Conservation (phyloP, 768 basidiomycete species). For the Hygrocybe punicea region DNA sequence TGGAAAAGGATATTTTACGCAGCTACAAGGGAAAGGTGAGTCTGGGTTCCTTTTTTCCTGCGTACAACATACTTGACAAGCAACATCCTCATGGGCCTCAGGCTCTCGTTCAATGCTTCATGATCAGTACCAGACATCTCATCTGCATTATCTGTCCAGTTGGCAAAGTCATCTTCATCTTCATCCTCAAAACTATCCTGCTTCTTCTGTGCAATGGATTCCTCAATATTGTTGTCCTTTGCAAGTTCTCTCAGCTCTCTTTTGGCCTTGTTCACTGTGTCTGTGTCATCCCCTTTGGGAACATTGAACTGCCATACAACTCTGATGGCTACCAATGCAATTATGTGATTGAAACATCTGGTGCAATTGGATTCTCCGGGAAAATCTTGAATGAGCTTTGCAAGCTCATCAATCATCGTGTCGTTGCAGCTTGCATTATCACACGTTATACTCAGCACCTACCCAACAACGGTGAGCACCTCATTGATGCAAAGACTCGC, state of each 20-base stretch:
- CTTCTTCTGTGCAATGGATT: too few relatives aligned
- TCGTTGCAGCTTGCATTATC: too few relatives aligned
- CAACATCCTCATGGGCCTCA: slow-evolving; percentile 1
- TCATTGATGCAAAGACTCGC: background rate
- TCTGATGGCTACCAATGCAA: slow-evolving; percentile 36
- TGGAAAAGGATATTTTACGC: slow-evolving; percentile 19
- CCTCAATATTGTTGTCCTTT: background rate
- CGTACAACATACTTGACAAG: slow-evolving; percentile 15
- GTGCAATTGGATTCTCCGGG: slow-evolving; percentile 22
- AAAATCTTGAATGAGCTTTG: slow-evolving; percentile 16
- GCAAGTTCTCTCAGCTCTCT: background rate
- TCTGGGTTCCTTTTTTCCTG: background rate
- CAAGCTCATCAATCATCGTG: slow-evolving; percentile 31
- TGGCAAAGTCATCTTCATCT: background rate
- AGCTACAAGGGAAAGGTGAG: slow-evolving; percentile 13
- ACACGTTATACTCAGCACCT: slow-evolving; percentile 35
- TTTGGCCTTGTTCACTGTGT: background rate
- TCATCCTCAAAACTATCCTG: background rate
- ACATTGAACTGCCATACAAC: slow-evolving; percentile 36
- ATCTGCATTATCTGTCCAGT: too few relatives aligned
- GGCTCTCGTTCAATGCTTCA: background rate
- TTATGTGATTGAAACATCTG: slow-evolving; percentile 38
- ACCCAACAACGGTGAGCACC: background rate
- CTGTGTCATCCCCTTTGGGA: background rate
- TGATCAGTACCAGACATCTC: background rate